These are phyloP conservation scores for Eleusine indica DNA, from an alignment of 176 grass and related monocot species.

Conservation along the genomic window DNA sequence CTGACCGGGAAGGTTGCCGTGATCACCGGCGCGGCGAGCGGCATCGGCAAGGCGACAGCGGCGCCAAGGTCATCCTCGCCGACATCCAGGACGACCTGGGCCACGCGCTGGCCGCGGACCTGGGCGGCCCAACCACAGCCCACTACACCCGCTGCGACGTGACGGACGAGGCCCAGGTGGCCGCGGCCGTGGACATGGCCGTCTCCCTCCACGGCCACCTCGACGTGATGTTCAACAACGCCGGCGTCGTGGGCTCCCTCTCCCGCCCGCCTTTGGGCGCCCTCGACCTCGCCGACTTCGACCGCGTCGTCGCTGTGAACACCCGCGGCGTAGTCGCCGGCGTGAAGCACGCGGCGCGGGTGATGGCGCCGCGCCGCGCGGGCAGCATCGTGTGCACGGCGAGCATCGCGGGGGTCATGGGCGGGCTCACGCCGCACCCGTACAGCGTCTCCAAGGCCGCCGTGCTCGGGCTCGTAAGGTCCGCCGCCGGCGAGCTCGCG, in stretches of 20 bases:
- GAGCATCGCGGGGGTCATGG: slow-evolving; percentile 43
- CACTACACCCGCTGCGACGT: slow-evolving; percentile 48
- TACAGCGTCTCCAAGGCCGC: slow-evolving; percentile 39
- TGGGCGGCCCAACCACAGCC: slow-evolving; percentile 24
- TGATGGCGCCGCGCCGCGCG: slow-evolving; percentile 45
- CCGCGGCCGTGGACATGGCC: slow-evolving; percentile 34
- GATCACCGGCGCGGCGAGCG: not conserved
- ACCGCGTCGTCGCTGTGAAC: slow-evolving; percentile 59
- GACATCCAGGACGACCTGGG: slow-evolving; percentile 49
- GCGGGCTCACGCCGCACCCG: not conserved
- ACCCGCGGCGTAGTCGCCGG: slow-evolving; percentile 48
- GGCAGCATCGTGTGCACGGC: slow-evolving; percentile 72
- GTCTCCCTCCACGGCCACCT: slow-evolving; percentile 24
- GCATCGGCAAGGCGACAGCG: not conserved
- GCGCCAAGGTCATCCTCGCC: not conserved
- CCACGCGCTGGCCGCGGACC: slow-evolving; percentile 28
- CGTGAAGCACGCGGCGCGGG: slow-evolving; percentile 72
- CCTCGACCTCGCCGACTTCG: slow-evolving; percentile 63
- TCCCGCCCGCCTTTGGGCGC: not conserved
- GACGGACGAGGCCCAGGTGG: slow-evolving; percentile 44
- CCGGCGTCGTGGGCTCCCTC: slow-evolving; percentile 15
- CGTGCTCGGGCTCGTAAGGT: not conserved
- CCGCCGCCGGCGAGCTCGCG: slow-evolving; percentile 9
- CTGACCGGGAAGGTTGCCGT: not conserved
- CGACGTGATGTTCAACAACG: slow-evolving; percentile 52